phyloP scores from a whole-genome alignment of 768 basidiomycete species.

The Steccherinum ochraceum region DNA sequence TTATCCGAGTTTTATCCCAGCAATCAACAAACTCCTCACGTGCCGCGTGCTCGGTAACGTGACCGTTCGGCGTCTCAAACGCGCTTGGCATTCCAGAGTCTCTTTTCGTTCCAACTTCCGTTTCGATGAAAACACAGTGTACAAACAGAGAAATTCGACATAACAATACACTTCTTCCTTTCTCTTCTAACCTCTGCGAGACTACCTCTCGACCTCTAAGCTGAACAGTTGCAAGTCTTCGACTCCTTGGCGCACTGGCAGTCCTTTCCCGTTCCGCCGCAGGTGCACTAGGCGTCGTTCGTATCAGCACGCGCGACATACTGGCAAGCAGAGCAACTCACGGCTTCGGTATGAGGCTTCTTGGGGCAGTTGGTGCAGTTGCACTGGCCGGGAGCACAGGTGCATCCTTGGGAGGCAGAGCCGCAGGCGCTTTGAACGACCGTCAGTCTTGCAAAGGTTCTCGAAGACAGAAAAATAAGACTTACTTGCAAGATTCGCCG shows the following conservation, averaged over 20 bases:
- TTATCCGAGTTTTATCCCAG: slow-evolving; percentile 13
- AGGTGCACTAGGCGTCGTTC: background rate
- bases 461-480: background rate
- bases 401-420: background rate
- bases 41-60: slow-evolving; percentile 12
- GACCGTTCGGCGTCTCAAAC: too few relatives aligned
- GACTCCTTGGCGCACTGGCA: background rate
- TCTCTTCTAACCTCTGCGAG: too few relatives aligned
- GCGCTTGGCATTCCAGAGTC: too few relatives aligned
- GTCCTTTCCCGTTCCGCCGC: background rate
- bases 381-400: background rate
- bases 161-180: too few relatives aligned
- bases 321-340: background rate
- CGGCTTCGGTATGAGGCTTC: background rate
- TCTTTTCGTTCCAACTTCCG: too few relatives aligned
- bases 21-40: slow-evolving; percentile 25
- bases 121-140: too few relatives aligned
- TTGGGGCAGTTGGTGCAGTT: background rate
- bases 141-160: too few relatives aligned
- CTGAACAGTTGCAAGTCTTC: background rate
- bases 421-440: background rate
- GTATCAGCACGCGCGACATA: background rate
- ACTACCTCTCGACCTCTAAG: too few relatives aligned
- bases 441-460: background rate
- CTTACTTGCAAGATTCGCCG: background rate